These are phyloP conservation scores for Blumeria hordei DNA, from an alignment of 2,329 filamentous ascomycete genomes.

Conservation along the genomic window DNA sequence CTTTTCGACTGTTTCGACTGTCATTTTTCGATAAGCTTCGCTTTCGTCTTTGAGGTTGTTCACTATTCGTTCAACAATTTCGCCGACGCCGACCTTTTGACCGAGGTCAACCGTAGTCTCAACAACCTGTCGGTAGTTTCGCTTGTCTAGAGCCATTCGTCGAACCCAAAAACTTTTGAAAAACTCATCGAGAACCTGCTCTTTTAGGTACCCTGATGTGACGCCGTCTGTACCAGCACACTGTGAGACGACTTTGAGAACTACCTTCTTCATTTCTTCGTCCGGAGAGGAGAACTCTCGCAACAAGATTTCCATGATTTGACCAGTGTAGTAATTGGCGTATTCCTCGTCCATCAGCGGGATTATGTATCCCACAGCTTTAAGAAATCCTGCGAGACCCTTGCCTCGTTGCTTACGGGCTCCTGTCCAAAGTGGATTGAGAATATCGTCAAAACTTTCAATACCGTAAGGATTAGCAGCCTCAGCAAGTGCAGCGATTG, in stretches of 20 bases:
- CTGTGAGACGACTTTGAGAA: conserved; percentile 89
- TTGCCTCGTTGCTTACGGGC: conserved; percentile 76
- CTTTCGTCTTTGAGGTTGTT: conserved; percentile 95
- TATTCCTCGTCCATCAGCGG: conserved; percentile 99
- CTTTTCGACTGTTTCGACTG: conserved; percentile 92
- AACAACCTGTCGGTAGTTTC: conserved; percentile 93
- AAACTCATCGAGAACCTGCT: conserved; percentile 84
- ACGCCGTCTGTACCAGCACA: conserved; percentile 89
- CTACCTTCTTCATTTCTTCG: conserved; percentile 99
- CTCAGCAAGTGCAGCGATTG: conserved; percentile 84
- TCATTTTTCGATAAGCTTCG: conserved; percentile 97
- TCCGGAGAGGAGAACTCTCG: conserved; percentile 92
- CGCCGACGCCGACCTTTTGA: conserved; percentile 90
- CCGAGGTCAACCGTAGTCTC: conserved; percentile 94
- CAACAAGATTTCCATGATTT: conserved; percentile 96
- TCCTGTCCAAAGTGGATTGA: conserved; percentile 92
- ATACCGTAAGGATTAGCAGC: conserved; percentile 97
- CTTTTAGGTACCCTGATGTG: conserved; percentile 81
- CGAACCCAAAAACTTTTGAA: conserved; percentile 99
- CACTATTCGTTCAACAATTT: conserved; percentile 83
- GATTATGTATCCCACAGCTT: conserved; percentile 94
- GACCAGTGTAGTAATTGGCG: conserved; percentile 93
- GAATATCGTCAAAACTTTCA: conserved; percentile 91
- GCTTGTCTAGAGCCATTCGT: conserved; percentile 88
- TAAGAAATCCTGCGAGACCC: conserved; percentile 81